Evolutionary conservation across 2,329 filamentous ascomycete genomes (phyloP).

Genomic region (Trichoderma polysporum): DNA sequence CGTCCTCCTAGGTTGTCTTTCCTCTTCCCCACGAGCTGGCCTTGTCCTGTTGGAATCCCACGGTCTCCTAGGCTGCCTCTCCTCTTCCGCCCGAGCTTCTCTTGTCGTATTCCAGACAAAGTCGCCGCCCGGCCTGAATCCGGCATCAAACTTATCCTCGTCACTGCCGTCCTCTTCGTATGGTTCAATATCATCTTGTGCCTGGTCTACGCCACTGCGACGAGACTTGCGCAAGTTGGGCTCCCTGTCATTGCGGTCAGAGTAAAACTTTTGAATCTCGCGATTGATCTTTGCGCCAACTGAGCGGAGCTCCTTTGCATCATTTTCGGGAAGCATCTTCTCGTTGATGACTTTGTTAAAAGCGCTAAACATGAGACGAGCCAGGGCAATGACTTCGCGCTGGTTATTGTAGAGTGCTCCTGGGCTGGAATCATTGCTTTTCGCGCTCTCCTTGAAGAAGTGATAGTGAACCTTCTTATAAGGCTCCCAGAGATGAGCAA

Average conservation of each 20-base stretch:
- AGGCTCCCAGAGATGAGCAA: slow-evolving; percentile 52
- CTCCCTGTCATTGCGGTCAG: slow-evolving; percentile 35
- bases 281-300: slow-evolving; percentile 39
- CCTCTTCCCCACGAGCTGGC: neutral
- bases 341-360: slow-evolving; percentile 46
- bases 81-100: neutral
- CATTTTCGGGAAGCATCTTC: slow-evolving; percentile 37
- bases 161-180: slow-evolving; percentile 26
- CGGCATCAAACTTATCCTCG: slow-evolving; percentile 10
- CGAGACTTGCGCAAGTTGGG: slow-evolving; percentile 32
- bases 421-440: slow-evolving; percentile 22
- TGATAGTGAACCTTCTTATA: slow-evolving; percentile 43
- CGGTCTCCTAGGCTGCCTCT: neutral
- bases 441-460: slow-evolving; percentile 33
- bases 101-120: slow-evolving; percentile 37
- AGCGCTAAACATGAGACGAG: slow-evolving; percentile 46
- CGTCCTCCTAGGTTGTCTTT: neutral
- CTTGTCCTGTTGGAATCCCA: neutral
- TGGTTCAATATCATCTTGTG: slow-evolving; percentile 21
- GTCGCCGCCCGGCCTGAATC: slow-evolving; percentile 25
- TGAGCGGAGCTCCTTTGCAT: slow-evolving; percentile 35
- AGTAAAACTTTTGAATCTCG: slow-evolving; percentile 39
- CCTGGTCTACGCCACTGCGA: neutral
- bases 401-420: slow-evolving; percentile 35
- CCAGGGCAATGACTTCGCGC: slow-evolving; percentile 46